Base-by-base conservation (phyloP, 768 basidiomycete genomes). In the Amanita molliuscula region DNA sequence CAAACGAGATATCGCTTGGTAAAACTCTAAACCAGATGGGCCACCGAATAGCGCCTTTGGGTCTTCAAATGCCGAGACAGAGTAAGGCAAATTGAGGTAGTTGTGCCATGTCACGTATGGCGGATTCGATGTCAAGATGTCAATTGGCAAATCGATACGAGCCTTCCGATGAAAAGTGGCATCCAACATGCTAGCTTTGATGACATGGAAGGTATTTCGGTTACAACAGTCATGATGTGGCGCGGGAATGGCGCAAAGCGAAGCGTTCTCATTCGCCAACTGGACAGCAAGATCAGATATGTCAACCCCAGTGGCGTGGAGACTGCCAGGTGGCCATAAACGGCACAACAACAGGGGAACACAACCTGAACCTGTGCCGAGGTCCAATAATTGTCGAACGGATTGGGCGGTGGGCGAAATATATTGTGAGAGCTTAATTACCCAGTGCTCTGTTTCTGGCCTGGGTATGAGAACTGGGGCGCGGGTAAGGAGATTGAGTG, bases 301-400 rank as follows among this genome's bases (percentile, higher is more conserved):
- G 65, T 92, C 90, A 36, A 93, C 69, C 20, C 78, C 88, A 53
- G 74, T 66, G 1, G 84, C 78, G 7, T 63, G 67, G 41, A 79
- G 56, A 54, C 69, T 74, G 44, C 77, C 79, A 40, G 70, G 64
- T 13, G 80, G 77, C 67, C 79, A 78, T 42, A 80, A 65, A 55
- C 82, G 74, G 58, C 81, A 82, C 15, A 98, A 71, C n/a, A 90
- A 72, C 36, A 96, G 76, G 1, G 92, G 87, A 45, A 97, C 93
- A 62, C 92, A 93, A 11, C 88, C 95, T 0, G 90, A 79, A 41
- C 95, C 95, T 4, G 93, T 95, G 63, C 94, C 92, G 40, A 98
- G 78, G 67, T 99, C 95, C 28, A 97, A 71, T 23, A 94, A 65
- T 26, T 67, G 69, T 40, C 67, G 55, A 50, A 69, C 65, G 43